These are phyloP conservation scores for Globisporangium acanthophoron DNA, from an alignment of 352 stramenopile species.

Conservation along the genomic window DNA sequence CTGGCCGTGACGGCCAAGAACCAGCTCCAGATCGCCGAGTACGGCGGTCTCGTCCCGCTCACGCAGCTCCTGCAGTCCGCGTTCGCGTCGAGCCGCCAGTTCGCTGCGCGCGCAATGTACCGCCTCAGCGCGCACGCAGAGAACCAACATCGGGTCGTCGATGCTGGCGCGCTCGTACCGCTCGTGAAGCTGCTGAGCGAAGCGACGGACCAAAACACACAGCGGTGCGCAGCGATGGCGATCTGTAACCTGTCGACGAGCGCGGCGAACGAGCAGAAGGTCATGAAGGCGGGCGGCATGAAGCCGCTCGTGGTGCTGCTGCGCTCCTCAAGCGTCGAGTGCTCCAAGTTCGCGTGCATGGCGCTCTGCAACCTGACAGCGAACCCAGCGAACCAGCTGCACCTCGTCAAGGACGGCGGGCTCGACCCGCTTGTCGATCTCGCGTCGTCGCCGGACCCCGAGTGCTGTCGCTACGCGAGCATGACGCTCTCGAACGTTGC, in stretches of 20 bases:
- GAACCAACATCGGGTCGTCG: constrained; percentile 86
- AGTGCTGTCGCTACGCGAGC: constrained; percentile 85
- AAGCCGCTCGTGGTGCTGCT: constrained; percentile 58
- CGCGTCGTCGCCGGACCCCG: constrained; percentile 52
- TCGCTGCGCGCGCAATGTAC: constrained; percentile 86
- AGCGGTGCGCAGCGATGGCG: constrained; percentile 76
- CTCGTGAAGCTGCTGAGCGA: constrained; percentile 69
- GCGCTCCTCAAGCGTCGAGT: constrained; percentile 40
- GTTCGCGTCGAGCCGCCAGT: constrained; percentile 75
- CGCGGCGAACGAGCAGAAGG: constrained; percentile 58
- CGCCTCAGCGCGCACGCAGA: constrained; percentile 79
- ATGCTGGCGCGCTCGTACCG: constrained; percentile 68
- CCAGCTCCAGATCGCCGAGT: constrained; percentile 83
- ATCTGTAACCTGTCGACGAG: constrained; percentile 85
- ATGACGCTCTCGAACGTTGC: constrained; percentile 95
- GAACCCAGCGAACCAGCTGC: constrained; percentile 86
- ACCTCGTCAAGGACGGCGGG: constrained; percentile 81
- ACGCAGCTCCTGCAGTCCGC: constrained; percentile 65
- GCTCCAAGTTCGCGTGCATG: constrained; percentile 89
- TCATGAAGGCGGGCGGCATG: constrained; percentile 76
- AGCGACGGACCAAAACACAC: constrained; percentile 48
- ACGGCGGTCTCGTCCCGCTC: constrained; percentile 83
- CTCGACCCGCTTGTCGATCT: constrained; percentile 80
- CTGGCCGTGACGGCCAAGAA: constrained; percentile 89
- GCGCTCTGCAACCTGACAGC: constrained; percentile 94